Conservation (phyloP, 768 basidiomycete genomes). For the Scleroderma citrinum region DNA sequence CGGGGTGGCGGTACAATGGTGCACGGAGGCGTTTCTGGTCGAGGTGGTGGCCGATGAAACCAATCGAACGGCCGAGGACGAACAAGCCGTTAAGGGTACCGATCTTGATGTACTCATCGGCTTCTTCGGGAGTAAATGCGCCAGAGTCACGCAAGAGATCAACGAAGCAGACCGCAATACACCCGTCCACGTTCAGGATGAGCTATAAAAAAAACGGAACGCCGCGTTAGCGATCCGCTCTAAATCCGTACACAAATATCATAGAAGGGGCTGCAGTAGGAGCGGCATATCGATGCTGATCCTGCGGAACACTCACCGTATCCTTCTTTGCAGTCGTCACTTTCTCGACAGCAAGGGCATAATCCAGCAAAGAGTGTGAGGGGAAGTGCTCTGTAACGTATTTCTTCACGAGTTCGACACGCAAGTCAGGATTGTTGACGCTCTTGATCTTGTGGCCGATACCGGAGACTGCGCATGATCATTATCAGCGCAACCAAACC, state of each 20-base stretch:
- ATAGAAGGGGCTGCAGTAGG: too few species aligned
- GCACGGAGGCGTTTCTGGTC: slow-evolving; percentile 95
- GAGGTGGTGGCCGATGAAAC: slow-evolving; percentile 93
- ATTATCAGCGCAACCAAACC: neutral
- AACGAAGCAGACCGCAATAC: slow-evolving; percentile 94
- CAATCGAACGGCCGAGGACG: slow-evolving; percentile 95
- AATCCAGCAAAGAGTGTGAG: slow-evolving; percentile 85
- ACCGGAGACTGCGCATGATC: slow-evolving; percentile 63
- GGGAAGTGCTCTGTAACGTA: slow-evolving; percentile 97
- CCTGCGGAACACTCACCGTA: slow-evolving; percentile 45
- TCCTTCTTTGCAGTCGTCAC: slow-evolving; percentile 98
- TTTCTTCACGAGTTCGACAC: slow-evolving; percentile 92
- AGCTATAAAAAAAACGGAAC: slow-evolving; percentile 38
- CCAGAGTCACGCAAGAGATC: slow-evolving; percentile 89
- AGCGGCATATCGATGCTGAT: too few species aligned
- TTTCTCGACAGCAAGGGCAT: slow-evolving; percentile 94
- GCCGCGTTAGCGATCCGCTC: neutral
- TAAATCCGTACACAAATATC: neutral
- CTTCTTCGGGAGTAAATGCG: slow-evolving; percentile 93
- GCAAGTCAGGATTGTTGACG: slow-evolving; percentile 91
- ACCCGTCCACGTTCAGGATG: slow-evolving; percentile 95
- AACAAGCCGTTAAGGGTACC: slow-evolving; percentile 95
- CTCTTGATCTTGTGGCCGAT: slow-evolving; percentile 99
- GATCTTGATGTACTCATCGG: slow-evolving; percentile 96
- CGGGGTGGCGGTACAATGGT: slow-evolving; percentile 90